A percentile compares a stretch with the other conserved stretches of the same genome.
These are phyloP conservation scores for Mycena galopus DNA, from an alignment of 768 basidiomycete species.

Conservation along the genomic window DNA sequence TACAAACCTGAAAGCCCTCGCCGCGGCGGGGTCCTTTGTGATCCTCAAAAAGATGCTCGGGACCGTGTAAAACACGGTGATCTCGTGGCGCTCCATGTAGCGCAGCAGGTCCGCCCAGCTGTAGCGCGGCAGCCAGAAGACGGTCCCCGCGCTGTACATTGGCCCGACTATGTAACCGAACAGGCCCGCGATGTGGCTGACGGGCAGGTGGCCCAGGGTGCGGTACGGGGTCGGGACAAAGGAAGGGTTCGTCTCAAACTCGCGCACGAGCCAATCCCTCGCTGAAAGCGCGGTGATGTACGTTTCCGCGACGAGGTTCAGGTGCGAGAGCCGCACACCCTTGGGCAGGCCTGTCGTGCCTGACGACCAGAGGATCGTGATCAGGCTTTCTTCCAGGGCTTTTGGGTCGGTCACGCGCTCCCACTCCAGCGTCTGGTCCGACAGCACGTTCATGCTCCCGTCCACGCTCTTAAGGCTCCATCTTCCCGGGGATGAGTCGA, in stretches of 20 bases:
- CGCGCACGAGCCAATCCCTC: conserved; percentile 18
- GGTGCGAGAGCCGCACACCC: conserved; percentile 26
- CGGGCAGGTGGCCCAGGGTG: conserved; percentile 26
- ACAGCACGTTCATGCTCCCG: conserved; percentile 21
- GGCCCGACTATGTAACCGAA: conserved; percentile 23
- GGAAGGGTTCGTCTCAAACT: conserved; percentile 25
- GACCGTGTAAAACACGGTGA: conserved; percentile 27
- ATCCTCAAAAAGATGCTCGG: conserved; percentile 27
- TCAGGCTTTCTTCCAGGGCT: conserved; percentile 21
- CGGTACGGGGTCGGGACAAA: conserved; percentile 23
- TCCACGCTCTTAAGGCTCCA: conserved; percentile 24
- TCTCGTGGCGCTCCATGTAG: conserved; percentile 23
- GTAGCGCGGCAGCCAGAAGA: conserved; percentile 24
- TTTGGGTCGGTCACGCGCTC: conserved; percentile 25
- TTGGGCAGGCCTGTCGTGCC: conserved; percentile 25
- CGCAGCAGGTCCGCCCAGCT: conserved; percentile 25
- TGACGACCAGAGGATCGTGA: conserved; percentile 27
- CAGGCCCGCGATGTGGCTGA: conserved; percentile 27
- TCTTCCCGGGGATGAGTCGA: conserved; percentile 20
- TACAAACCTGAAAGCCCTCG: conserved; percentile 26
- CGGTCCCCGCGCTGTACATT: conserved; percentile 25
- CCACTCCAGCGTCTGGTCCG: conserved; percentile 25
- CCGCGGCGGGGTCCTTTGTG: conserved; percentile 23
- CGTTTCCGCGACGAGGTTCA: conserved; percentile 27
- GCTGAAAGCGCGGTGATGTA: conserved; percentile 25